Conservation (phyloP, 2,329 filamentous ascomycete species). For the Claviceps capensis region DNA sequence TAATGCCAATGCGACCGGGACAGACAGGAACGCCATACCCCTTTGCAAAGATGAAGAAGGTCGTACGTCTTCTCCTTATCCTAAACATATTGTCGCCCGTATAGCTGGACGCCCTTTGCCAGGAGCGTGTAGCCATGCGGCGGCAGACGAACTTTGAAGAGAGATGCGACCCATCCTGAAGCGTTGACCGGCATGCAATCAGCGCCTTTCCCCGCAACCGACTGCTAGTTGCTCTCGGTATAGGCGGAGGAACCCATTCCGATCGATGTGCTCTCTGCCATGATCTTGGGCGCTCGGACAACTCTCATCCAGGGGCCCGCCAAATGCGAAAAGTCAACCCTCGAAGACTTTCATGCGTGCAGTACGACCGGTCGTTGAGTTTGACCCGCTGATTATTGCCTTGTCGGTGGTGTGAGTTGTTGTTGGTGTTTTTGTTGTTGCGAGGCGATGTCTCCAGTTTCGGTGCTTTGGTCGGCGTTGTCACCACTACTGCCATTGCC, state of each 20-base stretch:
- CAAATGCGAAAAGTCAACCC: not conserved
- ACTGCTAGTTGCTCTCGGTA: not conserved
- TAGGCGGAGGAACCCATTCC: not conserved
- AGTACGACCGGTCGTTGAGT: not conserved
- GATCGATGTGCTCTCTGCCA: not conserved
- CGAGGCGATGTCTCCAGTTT: too few species aligned
- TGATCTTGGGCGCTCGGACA: not conserved
- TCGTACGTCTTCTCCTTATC: too few species aligned
- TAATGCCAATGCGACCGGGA: too few species aligned
- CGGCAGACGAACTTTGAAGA: not conserved
- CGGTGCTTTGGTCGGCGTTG: too few species aligned
- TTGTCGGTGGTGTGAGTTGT: too few species aligned
- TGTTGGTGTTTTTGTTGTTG: too few species aligned
- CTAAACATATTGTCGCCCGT: too few species aligned
- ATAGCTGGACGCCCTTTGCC: not conserved
- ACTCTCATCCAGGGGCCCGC: not conserved
- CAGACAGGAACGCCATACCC: too few species aligned
- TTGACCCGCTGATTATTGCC: too few species aligned
- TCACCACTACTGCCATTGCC: too few species aligned
- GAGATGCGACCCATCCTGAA: not conserved
- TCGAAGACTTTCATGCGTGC: not conserved
- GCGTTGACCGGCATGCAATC: not conserved
- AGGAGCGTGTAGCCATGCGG: not conserved
- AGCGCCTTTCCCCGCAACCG: not conserved
- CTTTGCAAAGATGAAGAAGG: too few species aligned